Evolutionary conservation across 2,329 filamentous ascomycete genomes (phyloP).

Genomic region (Penicillium fuscoglaucum): DNA sequence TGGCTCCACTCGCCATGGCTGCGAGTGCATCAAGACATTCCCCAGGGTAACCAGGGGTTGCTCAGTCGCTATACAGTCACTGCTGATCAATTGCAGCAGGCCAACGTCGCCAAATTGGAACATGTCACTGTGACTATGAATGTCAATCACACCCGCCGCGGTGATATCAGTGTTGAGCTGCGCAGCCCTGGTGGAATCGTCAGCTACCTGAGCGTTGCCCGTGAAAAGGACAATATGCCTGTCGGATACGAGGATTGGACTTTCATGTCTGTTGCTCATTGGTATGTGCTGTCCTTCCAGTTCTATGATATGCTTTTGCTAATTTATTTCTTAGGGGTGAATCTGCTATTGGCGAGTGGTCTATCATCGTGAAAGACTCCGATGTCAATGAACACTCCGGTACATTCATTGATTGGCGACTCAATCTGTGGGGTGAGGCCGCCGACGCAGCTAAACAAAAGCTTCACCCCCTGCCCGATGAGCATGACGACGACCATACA

Average conservation of each 20-base stretch:
- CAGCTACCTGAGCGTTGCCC: constrained; percentile 78
- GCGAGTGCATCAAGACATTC: constrained; percentile 80
- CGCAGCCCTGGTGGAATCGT: constrained; percentile 78
- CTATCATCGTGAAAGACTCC: constrained; percentile 82
- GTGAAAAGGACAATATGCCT: constrained; percentile 65
- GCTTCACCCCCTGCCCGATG: constrained; percentile 76
- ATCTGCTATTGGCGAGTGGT: constrained; percentile 84
- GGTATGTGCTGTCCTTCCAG: constrained; percentile 56
- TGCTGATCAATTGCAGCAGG: constrained; percentile 71
- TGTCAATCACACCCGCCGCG: constrained; percentile 78
- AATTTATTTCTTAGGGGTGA: constrained; percentile 69
- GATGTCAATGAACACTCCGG: constrained; percentile 74
- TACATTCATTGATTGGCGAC: constrained; percentile 83
- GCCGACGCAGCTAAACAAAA: constrained; percentile 73
- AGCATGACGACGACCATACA: constrained; percentile 81
- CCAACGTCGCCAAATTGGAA: constrained; percentile 84
- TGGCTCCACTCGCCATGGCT: constrained; percentile 96
- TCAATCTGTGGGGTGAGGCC: constrained; percentile 90
- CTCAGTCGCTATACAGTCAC: constrained; percentile 81
- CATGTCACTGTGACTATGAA: constrained; percentile 99
- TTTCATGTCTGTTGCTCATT: constrained; percentile 97
- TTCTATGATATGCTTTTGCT: constrained; percentile 9
- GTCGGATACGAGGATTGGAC: constrained; percentile 92
- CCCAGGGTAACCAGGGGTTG: constrained; percentile 78
- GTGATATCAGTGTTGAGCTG: constrained; percentile 89